phyloP scores from a whole-genome alignment of 2,329 filamentous ascomycete species.

The Septoria petroselini region DNA sequence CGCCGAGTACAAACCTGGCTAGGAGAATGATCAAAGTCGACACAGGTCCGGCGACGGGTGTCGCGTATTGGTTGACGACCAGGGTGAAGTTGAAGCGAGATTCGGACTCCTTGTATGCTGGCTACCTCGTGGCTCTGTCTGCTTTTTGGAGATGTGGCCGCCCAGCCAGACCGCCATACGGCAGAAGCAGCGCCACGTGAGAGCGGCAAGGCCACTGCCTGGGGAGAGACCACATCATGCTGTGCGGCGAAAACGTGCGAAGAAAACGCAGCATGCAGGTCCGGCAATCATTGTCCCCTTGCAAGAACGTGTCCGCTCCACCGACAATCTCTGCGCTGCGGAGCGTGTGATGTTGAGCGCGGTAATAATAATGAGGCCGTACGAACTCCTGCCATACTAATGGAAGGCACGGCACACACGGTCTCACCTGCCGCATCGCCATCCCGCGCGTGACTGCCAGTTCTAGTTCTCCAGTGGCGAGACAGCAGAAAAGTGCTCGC shows the following conservation, averaged over 20 bases:
- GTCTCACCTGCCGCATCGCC: no score
- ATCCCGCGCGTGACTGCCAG: not conserved
- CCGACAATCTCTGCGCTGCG: not conserved
- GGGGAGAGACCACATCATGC: not conserved
- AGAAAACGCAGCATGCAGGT: not conserved
- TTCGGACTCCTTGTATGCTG: slow-evolving; percentile 1
- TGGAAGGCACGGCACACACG: not conserved
- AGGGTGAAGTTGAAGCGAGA: not conserved
- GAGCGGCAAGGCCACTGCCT: not conserved
- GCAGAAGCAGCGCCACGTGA: slow-evolving; percentile 1
- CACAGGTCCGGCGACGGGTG: slow-evolving; percentile 5
- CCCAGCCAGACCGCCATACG: not conserved
- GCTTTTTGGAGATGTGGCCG: not conserved
- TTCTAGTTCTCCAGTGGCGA: no score
- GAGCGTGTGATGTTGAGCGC: not conserved
- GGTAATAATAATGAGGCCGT: not conserved
- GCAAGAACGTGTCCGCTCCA: slow-evolving; percentile 1
- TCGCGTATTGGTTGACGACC: slow-evolving; percentile 4
- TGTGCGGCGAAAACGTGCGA: not conserved
- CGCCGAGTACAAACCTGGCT: slow-evolving; percentile 9
- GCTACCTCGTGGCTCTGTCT: slow-evolving; percentile 4
- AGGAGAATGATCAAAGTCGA: slow-evolving; percentile 5
- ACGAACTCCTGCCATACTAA: not conserved
- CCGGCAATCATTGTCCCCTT: slow-evolving; percentile 7
- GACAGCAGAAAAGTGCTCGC: not conserved